These are phyloP conservation scores for Phytophthora uliginosa DNA, from an alignment of 352 stramenopile genomes.

Conservation along the genomic window DNA sequence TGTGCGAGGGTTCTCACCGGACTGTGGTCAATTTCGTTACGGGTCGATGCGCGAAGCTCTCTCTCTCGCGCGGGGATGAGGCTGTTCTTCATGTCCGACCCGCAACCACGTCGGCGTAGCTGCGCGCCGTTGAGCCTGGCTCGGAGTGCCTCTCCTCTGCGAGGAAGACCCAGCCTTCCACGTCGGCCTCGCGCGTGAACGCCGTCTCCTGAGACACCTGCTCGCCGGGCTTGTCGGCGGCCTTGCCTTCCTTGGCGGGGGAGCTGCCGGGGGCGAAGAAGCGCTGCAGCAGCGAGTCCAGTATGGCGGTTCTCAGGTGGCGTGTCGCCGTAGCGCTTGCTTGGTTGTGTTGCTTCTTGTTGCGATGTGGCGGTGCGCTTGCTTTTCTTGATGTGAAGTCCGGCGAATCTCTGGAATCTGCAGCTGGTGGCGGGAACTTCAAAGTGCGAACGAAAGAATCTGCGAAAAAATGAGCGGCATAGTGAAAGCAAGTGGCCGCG, in stretches of 20 bases:
- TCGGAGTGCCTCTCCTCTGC: constrained; percentile 38
- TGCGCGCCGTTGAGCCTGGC: constrained; percentile 32
- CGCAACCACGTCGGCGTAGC: constrained; percentile 59
- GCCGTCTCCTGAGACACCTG: constrained; percentile 42
- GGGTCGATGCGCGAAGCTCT: background rate
- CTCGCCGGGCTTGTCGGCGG: constrained; percentile 7
- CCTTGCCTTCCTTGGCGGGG: constrained; percentile 16
- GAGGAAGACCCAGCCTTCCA: constrained; percentile 62
- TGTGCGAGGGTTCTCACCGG: constrained; percentile 1
- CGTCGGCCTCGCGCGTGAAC: constrained; percentile 49
- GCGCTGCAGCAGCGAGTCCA: constrained; percentile 49
- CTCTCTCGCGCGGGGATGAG: background rate
- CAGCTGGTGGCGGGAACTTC: constrained; percentile 16
- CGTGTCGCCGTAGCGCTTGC: background rate
- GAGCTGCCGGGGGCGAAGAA: constrained; percentile 37
- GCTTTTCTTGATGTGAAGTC: constrained; percentile 16
- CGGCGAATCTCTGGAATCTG: constrained; percentile 13
- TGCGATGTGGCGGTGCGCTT: background rate
- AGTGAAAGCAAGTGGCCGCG: constrained; percentile 19
- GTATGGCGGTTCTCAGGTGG: constrained; percentile 26
- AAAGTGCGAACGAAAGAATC: constrained; percentile 27
- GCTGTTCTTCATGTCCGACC: constrained; percentile 31
- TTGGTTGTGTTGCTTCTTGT: constrained; percentile 11
- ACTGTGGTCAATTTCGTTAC: constrained; percentile 2
- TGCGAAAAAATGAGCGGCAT: constrained; percentile 27